Base-by-base conservation (phyloP, 1,284 basidiomycete genomes). In the Malassezia sympodialis region DNA sequence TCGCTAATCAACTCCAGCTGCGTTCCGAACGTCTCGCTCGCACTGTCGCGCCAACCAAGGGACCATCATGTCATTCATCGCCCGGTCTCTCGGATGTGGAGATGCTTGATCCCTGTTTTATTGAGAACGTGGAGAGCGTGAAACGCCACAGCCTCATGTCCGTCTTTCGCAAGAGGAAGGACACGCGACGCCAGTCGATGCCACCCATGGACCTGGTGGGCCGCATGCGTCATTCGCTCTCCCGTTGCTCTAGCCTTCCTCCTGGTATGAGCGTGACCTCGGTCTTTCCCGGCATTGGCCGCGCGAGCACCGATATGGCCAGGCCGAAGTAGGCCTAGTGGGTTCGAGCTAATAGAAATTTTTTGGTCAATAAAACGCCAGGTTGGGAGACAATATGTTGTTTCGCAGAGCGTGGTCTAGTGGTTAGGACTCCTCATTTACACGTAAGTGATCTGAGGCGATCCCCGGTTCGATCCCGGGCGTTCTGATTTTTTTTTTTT, bases 381-480 rank as follows among this genome's bases (percentile, higher is more conserved):
- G 6, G 10, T 39, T 8, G 10, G 6, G 8, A 10, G 17, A 1
- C 17, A 8, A 1, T 19, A 6, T 8, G 10, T 7, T 37, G 15
- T 41, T 49, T 42, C 19, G 42, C 55, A 57, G 55, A 52, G 50
- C 55, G 55, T 57, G 55, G 55, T 57, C 55, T 57, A 57, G 55
- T 47, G 55, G 55, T 57, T 45, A 57, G 31, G 55, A 57, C 55
- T 57, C 43, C 55, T 57, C 55, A 57, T 57, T 57, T 57, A 57
- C 55, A 57, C 37, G 0, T 15, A 24, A 4, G 49, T 41, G 55
- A 19, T 37, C 55, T 57, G 55, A 57, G 55, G 43, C 55, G 55
- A 57, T 57, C 55, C 55, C 55, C 55, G 55, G 55, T 57, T 57
- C 55, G 39, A 57, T 50, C 51, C 55, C 55, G 55, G 55, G 55